Conservation (phyloP, 2,329 filamentous ascomycete species). For the Coleophoma eucalyptorum region DNA sequence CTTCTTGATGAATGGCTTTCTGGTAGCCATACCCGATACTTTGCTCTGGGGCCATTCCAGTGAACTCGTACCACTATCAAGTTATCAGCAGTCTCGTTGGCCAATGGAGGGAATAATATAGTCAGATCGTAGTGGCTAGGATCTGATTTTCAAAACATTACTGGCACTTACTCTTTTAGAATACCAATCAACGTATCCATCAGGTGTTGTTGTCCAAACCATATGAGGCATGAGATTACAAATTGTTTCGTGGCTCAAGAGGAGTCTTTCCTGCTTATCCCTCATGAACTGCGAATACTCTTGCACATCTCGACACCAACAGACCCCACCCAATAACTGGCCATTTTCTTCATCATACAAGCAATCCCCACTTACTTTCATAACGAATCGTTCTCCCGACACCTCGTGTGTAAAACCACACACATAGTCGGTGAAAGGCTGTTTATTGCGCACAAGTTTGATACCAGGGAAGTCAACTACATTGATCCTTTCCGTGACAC, state of each 20-base stretch:
- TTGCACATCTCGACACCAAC: conserved; percentile 17
- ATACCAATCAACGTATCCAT: conserved; percentile 17
- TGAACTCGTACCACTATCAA: conserved; percentile 21
- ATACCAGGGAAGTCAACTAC: conserved; percentile 11
- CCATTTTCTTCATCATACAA: conserved; percentile 19
- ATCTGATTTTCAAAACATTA: neutral
- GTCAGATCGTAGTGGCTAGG: neutral
- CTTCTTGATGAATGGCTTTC: conserved; percentile 12
- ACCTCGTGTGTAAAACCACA: conserved; percentile 13
- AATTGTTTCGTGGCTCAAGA: conserved; percentile 17
- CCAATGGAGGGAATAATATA: neutral
- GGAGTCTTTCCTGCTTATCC: conserved; percentile 6
- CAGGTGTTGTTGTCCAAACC: conserved; percentile 14
- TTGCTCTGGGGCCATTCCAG: conserved; percentile 14
- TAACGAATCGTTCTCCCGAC: conserved; percentile 10
- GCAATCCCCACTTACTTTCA: conserved; percentile 14
- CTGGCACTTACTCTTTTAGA: conserved; percentile 12
- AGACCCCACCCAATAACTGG: conserved; percentile 17
- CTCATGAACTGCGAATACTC: conserved; percentile 12
- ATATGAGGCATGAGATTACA: conserved; percentile 20
- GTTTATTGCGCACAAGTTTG: conserved; percentile 3
- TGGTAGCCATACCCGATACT: conserved; percentile 9
- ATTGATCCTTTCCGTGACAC: conserved; percentile 6
- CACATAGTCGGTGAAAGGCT: conserved; percentile 9
- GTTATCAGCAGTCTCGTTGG: neutral